phyloP scores from a whole-genome alignment of 1,139 yeast genomes.

The Trichomonascaceae sp. region DNA sequence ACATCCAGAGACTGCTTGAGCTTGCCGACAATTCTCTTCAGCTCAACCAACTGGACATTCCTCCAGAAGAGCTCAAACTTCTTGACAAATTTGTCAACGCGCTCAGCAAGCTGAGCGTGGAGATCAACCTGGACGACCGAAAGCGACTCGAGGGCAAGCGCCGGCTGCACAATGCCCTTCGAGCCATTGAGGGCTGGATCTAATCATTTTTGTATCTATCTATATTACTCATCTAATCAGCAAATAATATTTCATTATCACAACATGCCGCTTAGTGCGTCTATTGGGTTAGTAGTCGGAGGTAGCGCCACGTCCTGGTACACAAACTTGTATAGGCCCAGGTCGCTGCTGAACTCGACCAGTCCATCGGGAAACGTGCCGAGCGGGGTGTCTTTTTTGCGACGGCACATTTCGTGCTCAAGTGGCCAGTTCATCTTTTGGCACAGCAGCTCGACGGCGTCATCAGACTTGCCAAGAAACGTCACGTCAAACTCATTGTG shows the following conservation, averaged over 20 bases:
- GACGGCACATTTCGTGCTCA: conserved; percentile 36
- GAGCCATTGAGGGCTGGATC: conserved; percentile 72
- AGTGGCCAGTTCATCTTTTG: conserved; percentile 55
- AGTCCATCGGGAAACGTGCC: conserved; percentile 12
- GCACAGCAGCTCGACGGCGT: conserved; percentile 57
- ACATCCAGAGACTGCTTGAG: conserved; percentile 16
- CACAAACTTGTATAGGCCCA: conserved; percentile 15
- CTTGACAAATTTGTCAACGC: conserved; percentile 80
- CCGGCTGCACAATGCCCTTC: conserved; percentile 64
- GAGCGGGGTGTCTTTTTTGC: conserved; percentile 6
- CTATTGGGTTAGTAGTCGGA: neutral
- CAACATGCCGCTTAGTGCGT: neutral
- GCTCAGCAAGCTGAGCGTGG: conserved; percentile 71
- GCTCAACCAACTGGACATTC: conserved; percentile 60
- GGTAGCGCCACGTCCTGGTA: too few species aligned
- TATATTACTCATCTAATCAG: conserved; percentile 4
- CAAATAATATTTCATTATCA: too few species aligned
- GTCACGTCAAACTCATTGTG: conserved; percentile 75
- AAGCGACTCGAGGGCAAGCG: conserved; percentile 71
- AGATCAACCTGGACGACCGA: conserved; percentile 73
- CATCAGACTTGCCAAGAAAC: conserved; percentile 78
- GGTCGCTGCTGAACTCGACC: conserved; percentile 12
- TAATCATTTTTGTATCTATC: conserved; percentile 7
- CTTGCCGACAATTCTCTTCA: conserved; percentile 28
- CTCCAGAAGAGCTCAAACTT: conserved; percentile 62